Conservation (phyloP, 2,329 filamentous ascomycete genomes). For the Hypomyces perniciosus region DNA sequence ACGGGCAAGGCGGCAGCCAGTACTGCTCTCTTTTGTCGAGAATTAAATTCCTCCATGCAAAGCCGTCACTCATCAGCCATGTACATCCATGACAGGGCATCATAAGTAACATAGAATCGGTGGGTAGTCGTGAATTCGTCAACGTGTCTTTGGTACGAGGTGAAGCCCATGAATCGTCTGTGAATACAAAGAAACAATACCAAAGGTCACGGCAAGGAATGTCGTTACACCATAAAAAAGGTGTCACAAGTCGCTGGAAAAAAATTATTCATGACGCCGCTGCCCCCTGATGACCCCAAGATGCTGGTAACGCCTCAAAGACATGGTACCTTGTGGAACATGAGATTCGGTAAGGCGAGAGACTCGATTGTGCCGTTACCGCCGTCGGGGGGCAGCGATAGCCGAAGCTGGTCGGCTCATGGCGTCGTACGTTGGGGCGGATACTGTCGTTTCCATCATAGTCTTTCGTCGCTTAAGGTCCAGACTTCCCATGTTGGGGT, state of each 20-base stretch:
- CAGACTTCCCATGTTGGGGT: conserved; percentile 38
- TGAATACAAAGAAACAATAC: conserved; percentile 24
- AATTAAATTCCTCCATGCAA: conserved; percentile 35
- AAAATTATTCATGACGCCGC: conserved; percentile 13
- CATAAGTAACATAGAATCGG: conserved; percentile 29
- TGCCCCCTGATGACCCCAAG: conserved; percentile 4
- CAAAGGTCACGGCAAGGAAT: conserved; percentile 13
- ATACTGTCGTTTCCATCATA: conserved; percentile 54
- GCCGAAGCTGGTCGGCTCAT: conserved; percentile 43
- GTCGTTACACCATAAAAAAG: conserved; percentile 12
- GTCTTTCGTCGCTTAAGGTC: conserved; percentile 78
- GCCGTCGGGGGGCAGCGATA: conserved; percentile 36
- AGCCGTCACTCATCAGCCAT: conserved; percentile 41
- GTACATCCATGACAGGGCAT: conserved; percentile 33
- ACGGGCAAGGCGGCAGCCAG: conserved; percentile 14
- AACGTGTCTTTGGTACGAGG: conserved; percentile 25
- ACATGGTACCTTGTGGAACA: conserved; percentile 10
- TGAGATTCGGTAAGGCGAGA: conserved; percentile 11
- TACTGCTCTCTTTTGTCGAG: conserved; percentile 24
- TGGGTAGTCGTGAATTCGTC: conserved; percentile 32
- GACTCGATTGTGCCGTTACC: conserved; percentile 23
- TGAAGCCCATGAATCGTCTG: conserved; percentile 24
- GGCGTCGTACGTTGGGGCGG: conserved; percentile 43
- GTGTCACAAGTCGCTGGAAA: conserved; percentile 13
- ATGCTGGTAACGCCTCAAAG: conserved; percentile 10